These are phyloP conservation scores for Berberis vulgaris DNA, from an alignment of 164 flowering plant species.

Conservation along the genomic window DNA sequence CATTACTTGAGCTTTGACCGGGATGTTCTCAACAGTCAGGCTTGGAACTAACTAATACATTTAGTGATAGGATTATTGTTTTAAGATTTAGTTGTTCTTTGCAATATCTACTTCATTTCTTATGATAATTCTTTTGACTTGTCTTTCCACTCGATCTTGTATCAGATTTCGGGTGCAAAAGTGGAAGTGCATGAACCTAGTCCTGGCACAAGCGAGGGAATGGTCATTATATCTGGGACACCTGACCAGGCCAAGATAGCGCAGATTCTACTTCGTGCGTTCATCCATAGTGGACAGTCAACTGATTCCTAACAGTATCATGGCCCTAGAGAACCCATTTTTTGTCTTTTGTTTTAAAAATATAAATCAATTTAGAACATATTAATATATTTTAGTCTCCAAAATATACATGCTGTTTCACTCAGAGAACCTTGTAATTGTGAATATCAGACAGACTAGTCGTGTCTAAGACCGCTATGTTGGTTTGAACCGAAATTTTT, in stretches of 20 bases:
- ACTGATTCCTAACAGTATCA: neutral
- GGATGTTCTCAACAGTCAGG: too few species aligned
- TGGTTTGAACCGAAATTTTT: too few species aligned
- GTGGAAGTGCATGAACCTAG: conserved; percentile 62
- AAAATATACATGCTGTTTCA: too few species aligned
- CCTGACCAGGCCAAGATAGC: conserved; percentile 91
- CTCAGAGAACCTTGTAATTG: too few species aligned
- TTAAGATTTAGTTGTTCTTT: neutral
- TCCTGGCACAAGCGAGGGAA: conserved; percentile 46
- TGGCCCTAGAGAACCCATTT: conserved; percentile 1
- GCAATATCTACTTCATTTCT: too few species aligned
- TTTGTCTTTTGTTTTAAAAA: neutral
- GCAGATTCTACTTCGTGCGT: conserved; percentile 90
- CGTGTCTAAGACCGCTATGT: too few species aligned
- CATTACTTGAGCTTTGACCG: too few species aligned
- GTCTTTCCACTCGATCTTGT: neutral
- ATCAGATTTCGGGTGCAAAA: conserved; percentile 89
- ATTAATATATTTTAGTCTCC: neutral
- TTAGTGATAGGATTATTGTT: neutral
- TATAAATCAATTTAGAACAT: too few species aligned
- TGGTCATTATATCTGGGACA: conserved; percentile 74
- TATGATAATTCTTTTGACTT: too few species aligned
- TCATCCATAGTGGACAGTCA: conserved; percentile 50
- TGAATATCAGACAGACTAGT: too few species aligned
- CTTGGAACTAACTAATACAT: neutral